Percentiles rank a stretch among this genome's conserved stretches.
Conservation (phyloP, 768 basidiomycete genomes). For the Lactarius indigo region DNA sequence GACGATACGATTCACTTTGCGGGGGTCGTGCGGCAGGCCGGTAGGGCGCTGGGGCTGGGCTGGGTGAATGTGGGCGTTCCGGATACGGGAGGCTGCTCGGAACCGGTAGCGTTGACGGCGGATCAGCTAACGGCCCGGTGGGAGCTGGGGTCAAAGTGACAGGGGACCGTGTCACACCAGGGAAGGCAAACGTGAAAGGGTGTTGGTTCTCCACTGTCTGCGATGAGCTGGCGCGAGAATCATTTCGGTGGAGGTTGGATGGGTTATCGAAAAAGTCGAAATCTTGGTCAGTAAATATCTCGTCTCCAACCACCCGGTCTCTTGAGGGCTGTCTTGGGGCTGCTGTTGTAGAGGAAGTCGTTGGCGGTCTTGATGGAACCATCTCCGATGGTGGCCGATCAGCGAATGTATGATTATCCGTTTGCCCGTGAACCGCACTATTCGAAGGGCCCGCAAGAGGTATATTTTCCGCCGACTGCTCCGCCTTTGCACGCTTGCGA, state of each 20-base stretch:
- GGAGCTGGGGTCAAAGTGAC: slow-evolving; percentile 18
- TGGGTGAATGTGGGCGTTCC: slow-evolving; percentile 25
- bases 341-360: neutral
- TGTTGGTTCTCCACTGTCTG: slow-evolving; percentile 19
- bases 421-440: neutral
- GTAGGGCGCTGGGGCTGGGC: slow-evolving; percentile 21
- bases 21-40: slow-evolving; percentile 12
- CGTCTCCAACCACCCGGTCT: slow-evolving; percentile 16
- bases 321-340: slow-evolving; percentile 3
- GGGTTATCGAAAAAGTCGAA: slow-evolving; percentile 27
- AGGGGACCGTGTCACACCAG: slow-evolving; percentile 9
- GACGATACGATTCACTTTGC: slow-evolving; percentile 20
- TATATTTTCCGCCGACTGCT: slow-evolving; percentile 27
- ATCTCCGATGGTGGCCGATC: neutral
- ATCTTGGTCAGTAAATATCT: slow-evolving; percentile 27
- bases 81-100: slow-evolving; percentile 22
- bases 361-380: neutral
- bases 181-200: slow-evolving; percentile 25
- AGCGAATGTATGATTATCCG: neutral
- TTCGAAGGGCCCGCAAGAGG: slow-evolving; percentile 20
- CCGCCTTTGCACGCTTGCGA: slow-evolving; percentile 51
- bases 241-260: slow-evolving; percentile 15
- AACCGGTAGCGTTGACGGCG: slow-evolving; percentile 16
- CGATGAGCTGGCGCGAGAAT: slow-evolving; percentile 8
- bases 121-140: slow-evolving; percentile 13